Percentiles rank a stretch among this genome's conserved stretches.
Evolutionary conservation across 1,284 basidiomycete genomes (phyloP).

Genomic region (Rhizoctonia solani): DNA sequence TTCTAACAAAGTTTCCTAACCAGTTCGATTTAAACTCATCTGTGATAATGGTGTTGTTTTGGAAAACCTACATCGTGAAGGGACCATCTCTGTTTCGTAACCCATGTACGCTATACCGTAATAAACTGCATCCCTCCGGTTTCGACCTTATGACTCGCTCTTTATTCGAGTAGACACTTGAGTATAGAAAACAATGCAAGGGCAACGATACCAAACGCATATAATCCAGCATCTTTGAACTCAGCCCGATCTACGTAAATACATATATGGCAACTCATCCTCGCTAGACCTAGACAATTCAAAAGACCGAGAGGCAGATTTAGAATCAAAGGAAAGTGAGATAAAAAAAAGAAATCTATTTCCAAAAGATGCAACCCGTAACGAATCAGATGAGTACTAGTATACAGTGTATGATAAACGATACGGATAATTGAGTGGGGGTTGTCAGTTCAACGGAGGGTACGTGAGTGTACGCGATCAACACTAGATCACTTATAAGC

Average conservation of each 20-base stretch:
- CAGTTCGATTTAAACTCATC: constrained; percentile 40
- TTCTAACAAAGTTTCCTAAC: not conserved
- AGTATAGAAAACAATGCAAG: no score
- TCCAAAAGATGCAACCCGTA: not conserved
- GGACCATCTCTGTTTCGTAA: not conserved
- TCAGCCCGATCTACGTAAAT: no score
- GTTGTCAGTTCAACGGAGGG: not conserved
- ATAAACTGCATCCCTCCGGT: no score
- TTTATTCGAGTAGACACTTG: no score
- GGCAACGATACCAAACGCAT: no score
- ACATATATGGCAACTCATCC: not conserved
- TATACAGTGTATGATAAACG: not conserved
- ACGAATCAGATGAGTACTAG: not conserved
- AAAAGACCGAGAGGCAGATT: not conserved
- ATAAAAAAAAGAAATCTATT: not conserved
- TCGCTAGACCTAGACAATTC: not conserved
- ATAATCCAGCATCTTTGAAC: no score
- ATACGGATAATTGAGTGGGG: constrained; percentile 2
- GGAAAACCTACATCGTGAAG: constrained; percentile 19
- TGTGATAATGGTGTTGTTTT: constrained; percentile 38
- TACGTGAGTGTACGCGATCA: not conserved
- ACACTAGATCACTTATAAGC: not conserved
- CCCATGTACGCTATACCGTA: not conserved
- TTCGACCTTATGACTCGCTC: no score
- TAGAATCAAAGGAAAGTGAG: not conserved